Base-by-base conservation (phyloP, 768 basidiomycete genomes). In the Piloderma croceum region DNA sequence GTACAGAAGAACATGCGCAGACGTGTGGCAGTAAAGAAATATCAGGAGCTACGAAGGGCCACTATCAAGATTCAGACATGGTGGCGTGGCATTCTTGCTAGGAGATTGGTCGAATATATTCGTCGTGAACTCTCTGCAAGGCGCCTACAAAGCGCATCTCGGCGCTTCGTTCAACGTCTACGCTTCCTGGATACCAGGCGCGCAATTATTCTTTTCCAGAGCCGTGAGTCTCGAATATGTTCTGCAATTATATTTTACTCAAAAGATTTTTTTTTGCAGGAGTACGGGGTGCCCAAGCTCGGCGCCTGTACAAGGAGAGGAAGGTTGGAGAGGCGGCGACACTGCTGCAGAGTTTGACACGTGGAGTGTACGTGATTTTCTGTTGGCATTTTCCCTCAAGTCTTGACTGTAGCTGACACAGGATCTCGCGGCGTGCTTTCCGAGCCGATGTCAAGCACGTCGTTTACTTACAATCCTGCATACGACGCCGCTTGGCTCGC, bases 1-100 rank as follows among this genome's bases (percentile, higher is more conserved):
- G 85, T 99, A 3, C 96, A 98, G 69, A 98, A 98, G 79, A 97
- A 98, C 62, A 84, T 98, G 71, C 79, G 87, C 36, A 73, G 94
- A 38, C 74, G 78, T 34, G 75, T 96, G 71, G 91, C 89, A 6
- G 73, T 83, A 44, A 89, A 85, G 58, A 76, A 72, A 37, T 99
- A 93, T 54, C 74, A 73, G 42, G 63, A 71, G 39, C 70, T 91
- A 34, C 79, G 90, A 24, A 57, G 51, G 3, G 78, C 85, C 19
- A 79, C 91, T 2, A 83, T 97, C 60, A 81, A 67, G 56, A 82
- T 99, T 25, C 96, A 99, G 61, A 83, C 89, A 0, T 87, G 90
- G 84, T 97, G 91, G 90, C 77, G 94, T 46, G 83, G 88, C n/a
- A 74, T 90, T 34, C 50, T 81, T 48, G 94, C 92, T 1, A 76